These are phyloP conservation scores for Mortierella alpina DNA, from an alignment of 192 early-diverging fungal species.

Conservation along the genomic window DNA sequence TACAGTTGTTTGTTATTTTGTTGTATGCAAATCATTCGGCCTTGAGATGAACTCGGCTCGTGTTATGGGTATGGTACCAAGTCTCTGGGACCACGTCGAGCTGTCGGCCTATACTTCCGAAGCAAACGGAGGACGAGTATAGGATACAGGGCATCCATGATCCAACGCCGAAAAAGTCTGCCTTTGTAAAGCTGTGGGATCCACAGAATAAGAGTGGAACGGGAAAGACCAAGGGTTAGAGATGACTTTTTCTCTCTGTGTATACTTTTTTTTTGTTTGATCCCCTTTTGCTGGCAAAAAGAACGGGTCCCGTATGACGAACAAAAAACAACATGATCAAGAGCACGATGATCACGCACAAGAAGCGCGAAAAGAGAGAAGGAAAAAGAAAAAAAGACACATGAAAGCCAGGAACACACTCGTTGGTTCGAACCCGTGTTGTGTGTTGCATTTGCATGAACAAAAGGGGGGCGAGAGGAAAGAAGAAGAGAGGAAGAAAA, in stretches of 20 bases:
- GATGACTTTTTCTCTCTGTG: constrained; percentile 1
- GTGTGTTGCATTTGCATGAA: neutral
- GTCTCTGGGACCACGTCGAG: constrained; percentile 59
- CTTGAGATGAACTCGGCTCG: constrained; percentile 19
- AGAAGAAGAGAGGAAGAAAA: neutral
- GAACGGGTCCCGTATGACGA: neutral
- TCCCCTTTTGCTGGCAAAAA: neutral
- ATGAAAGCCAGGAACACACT: neutral
- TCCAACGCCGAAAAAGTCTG: constrained; percentile 76
- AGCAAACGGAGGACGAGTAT: constrained; percentile 66
- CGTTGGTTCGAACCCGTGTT: neutral
- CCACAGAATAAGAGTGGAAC: neutral
- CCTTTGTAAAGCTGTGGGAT: constrained; percentile 66
- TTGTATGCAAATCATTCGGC: constrained; percentile 9
- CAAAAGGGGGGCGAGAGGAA: neutral
- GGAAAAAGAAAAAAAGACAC: neutral
- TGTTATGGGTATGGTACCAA: constrained; percentile 42
- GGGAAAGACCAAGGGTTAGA: neutral
- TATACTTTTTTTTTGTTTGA: constrained; percentile 1
- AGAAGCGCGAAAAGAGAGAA: constrained; percentile 1
- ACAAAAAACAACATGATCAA: constrained; percentile 7
- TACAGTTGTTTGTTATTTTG: neutral
- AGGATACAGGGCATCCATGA: constrained; percentile 73
- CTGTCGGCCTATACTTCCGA: constrained; percentile 77
- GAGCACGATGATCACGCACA: neutral